These are phyloP conservation scores for Didymosphaeria variabile DNA, from an alignment of 2,329 filamentous ascomycete genomes.

Conservation along the genomic window DNA sequence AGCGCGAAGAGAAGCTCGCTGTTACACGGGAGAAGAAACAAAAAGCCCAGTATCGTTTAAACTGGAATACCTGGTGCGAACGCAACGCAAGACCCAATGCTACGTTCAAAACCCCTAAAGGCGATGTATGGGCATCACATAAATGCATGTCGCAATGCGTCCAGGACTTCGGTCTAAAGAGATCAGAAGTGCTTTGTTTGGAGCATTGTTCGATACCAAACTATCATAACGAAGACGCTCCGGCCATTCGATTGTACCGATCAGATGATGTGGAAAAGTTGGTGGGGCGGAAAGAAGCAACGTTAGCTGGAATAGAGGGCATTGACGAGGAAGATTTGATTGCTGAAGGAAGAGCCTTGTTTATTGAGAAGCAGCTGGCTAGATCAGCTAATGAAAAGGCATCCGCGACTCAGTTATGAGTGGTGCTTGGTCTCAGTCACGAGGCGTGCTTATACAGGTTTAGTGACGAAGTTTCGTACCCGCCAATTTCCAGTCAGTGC, in stretches of 20 bases:
- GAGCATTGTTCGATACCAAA: constrained; percentile 9
- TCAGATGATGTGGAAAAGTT: constrained; percentile 5
- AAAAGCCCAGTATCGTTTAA: background rate
- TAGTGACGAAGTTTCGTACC: background rate
- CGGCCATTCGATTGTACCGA: constrained; percentile 2
- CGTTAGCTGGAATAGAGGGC: constrained; percentile 4
- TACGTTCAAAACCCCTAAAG: background rate
- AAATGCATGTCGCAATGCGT: background rate
- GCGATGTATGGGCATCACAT: background rate
- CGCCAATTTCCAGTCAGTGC: background rate
- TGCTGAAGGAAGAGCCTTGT: background rate
- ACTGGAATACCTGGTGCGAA: constrained; percentile 9
- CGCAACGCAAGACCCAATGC: constrained; percentile 2
- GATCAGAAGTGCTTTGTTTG: constrained; percentile 11
- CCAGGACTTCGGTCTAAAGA: background rate
- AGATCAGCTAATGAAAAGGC: background rate
- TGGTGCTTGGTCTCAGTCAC: background rate
- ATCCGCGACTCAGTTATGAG: background rate
- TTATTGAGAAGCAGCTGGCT: background rate
- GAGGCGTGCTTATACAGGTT: background rate
- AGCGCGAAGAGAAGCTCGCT: constrained; percentile 2
- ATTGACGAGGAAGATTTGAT: constrained; percentile 2
- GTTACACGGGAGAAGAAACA: background rate
- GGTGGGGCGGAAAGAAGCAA: constrained; percentile 10
- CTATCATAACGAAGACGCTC: constrained; percentile 3